phyloP scores from a whole-genome alignment of 306 rosid species.

The Prunus kanzakura region DNA sequence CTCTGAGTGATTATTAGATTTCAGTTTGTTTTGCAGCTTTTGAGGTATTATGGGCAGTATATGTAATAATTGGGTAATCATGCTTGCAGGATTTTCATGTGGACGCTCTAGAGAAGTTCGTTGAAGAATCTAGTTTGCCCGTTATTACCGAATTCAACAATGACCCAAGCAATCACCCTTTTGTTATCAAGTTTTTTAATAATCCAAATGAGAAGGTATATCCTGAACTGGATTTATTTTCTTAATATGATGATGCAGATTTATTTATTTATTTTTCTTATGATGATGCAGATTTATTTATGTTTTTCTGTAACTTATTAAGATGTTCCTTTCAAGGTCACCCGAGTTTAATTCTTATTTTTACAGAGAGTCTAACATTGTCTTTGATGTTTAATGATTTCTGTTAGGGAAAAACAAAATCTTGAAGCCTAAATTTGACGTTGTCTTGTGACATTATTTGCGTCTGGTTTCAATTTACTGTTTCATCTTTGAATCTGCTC shows the following conservation, averaged over 20 bases:
- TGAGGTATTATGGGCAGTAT: not conserved
- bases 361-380: not conserved
- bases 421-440: not conserved
- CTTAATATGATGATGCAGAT: not conserved
- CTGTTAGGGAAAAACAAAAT: not conserved
- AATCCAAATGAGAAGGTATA: conserved; percentile 59
- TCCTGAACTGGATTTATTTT: not conserved
- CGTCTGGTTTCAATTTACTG: not conserved
- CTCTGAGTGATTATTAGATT: not conserved
- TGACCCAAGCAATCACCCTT: conserved; percentile 68
- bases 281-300: not conserved
- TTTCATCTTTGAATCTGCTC: not conserved
- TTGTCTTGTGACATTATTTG: not conserved
- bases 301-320: not conserved
- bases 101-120: conserved; percentile 68
- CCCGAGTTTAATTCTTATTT: not conserved
- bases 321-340: not conserved
- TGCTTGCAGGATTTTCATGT: conserved; percentile 62
- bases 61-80: conserved; percentile 2
- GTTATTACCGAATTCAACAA: conserved; percentile 59
- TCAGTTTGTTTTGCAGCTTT: not conserved
- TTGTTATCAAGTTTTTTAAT: conserved; percentile 64
- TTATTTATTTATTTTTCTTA: not conserved
- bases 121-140: conserved; percentile 64
- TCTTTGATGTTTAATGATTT: not conserved